Percentiles rank a stretch among this genome's conserved stretches.
Evolutionary conservation across 108 stramenopile genomes (phyloP).

Genomic region (Schizochytrium sp.): DNA sequence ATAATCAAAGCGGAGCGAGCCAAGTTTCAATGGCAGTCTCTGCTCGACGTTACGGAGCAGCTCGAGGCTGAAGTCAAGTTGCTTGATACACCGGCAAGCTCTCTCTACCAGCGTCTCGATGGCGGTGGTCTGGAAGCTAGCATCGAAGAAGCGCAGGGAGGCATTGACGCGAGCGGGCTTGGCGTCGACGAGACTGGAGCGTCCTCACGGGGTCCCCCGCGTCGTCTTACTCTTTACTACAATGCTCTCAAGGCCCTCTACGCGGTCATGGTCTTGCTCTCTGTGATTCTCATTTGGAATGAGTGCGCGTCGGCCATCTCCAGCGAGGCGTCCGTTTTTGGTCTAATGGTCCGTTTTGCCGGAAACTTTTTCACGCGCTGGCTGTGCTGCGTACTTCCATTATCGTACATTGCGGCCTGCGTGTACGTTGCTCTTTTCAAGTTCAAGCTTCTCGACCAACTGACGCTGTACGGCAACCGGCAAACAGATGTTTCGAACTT

Average conservation of each 20-base stretch:
- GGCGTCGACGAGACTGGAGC: not conserved
- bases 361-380: not conserved
- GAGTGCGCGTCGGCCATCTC: slow-evolving; percentile 11
- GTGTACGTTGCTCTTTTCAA: not conserved
- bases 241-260: not conserved
- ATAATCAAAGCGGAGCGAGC: not conserved
- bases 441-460: not conserved
- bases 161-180: not conserved
- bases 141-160: not conserved
- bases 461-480: not conserved
- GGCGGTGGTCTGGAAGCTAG: not conserved
- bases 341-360: not conserved
- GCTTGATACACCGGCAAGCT: not conserved
- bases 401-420: not conserved
- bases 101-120: not conserved
- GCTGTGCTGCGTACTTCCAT: not conserved
- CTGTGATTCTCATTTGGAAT: not conserved
- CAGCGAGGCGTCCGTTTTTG: not conserved
- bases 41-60: not conserved
- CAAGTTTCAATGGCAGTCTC: not conserved
- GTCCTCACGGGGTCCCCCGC: not conserved
- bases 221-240: not conserved
- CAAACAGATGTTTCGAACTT: not conserved
- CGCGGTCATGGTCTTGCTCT: not conserved
- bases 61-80: not conserved